These are phyloP conservation scores for Oryza brachyantha DNA, from an alignment of 176 grass and related monocot genomes.

Conservation along the genomic window DNA sequence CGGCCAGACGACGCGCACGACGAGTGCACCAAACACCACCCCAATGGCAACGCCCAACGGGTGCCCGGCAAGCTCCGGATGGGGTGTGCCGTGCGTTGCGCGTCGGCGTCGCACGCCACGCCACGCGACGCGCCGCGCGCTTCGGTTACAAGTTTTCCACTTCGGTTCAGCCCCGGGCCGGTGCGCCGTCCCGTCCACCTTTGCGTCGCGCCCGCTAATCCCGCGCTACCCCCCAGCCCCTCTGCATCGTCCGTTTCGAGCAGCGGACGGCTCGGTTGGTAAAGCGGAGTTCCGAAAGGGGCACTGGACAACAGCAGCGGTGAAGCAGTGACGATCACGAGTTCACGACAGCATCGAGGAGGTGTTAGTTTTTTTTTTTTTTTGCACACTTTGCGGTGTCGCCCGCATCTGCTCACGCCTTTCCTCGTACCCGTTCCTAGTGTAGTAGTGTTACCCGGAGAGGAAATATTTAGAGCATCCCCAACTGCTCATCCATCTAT, in stretches of 20 bases:
- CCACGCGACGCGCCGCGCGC: background rate
- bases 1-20: background rate
- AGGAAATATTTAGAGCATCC: background rate
- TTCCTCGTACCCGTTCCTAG: background rate
- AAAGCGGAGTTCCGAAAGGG: background rate
- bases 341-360: background rate
- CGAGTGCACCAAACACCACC: background rate
- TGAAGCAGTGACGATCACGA: background rate
- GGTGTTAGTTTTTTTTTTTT: too few species aligned
- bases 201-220: background rate
- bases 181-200: background rate
- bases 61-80: background rate
- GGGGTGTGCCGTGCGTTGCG: background rate
- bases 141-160: conserved; percentile 31
- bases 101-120: conserved; percentile 19
- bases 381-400: background rate
- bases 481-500: too few species aligned
- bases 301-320: background rate
- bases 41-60: background rate
- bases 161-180: background rate
- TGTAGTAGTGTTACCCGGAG: background rate
- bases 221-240: background rate
- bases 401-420: background rate
- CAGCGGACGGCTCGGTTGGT: background rate
- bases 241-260: background rate